These are phyloP conservation scores for Phytophthora crassamura DNA, from an alignment of 352 stramenopile genomes.

Conservation along the genomic window DNA sequence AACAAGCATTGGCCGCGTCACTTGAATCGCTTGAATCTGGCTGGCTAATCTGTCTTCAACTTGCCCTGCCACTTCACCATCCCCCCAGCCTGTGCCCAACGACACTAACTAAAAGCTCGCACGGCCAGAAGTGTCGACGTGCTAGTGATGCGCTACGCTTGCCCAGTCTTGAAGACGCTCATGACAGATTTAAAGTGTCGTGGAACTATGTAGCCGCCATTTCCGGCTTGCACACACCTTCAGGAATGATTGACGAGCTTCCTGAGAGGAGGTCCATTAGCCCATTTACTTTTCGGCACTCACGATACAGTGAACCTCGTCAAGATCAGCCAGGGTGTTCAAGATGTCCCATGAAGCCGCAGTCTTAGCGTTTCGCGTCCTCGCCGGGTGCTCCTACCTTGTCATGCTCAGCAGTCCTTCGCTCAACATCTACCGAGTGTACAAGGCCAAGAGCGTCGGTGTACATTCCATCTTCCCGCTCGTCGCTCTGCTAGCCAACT, in stretches of 20 bases:
- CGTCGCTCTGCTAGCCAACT: conserved; percentile 36
- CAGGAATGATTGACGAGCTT: background rate
- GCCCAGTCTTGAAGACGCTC: background rate
- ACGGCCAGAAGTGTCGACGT: background rate
- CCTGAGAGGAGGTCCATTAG: no score
- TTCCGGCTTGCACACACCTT: background rate
- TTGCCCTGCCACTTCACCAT: no score
- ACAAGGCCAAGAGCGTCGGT: conserved; percentile 28
- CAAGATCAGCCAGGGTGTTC: background rate
- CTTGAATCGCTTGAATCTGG: background rate
- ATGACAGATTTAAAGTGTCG: background rate
- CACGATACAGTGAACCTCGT: no score
- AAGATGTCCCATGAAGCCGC: conserved; percentile 19
- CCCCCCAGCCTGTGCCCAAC: no score
- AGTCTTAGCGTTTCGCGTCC: conserved; percentile 28
- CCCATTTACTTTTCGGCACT: no score
- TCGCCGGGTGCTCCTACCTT: conserved; percentile 25
- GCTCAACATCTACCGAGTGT: conserved; percentile 32
- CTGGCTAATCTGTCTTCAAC: background rate
- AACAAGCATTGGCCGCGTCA: background rate
- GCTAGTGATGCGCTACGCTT: background rate
- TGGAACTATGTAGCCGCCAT: conserved; percentile 1
- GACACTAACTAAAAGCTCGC: background rate
- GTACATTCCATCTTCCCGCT: conserved; percentile 38
- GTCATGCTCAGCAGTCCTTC: conserved; percentile 35